A percentile compares a stretch with the other conserved stretches of the same genome.
These are phyloP conservation scores for Podila verticillata DNA, from an alignment of 192 early-diverging fungal species.

Conservation along the genomic window DNA sequence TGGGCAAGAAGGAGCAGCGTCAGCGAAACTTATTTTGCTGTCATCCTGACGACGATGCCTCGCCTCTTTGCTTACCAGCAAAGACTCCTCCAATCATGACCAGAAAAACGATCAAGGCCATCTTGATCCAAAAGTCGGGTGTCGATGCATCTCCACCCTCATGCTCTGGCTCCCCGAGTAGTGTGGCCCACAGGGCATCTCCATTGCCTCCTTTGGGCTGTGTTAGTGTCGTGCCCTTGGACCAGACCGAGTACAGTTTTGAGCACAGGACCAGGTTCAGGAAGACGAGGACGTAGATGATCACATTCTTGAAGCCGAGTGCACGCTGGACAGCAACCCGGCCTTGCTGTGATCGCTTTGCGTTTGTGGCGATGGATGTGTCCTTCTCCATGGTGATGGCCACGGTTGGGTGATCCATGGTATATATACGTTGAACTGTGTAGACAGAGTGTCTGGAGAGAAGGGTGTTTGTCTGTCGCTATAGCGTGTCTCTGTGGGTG, in stretches of 20 bases:
- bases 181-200: neutral
- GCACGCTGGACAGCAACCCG: slow-evolving; percentile 13
- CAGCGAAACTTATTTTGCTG: neutral
- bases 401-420: slow-evolving; percentile 1
- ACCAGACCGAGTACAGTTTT: slow-evolving; percentile 28
- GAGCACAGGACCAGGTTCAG: slow-evolving; percentile 27
- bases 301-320: slow-evolving; percentile 30
- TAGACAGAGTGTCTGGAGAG: too few species aligned
- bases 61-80: too few species aligned
- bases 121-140: slow-evolving; percentile 55
- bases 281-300: slow-evolving; percentile 40
- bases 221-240: neutral
- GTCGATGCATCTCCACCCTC: slow-evolving; percentile 23
- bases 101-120: slow-evolving; percentile 64
- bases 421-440: neutral
- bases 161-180: neutral
- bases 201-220: neutral
- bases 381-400: slow-evolving; percentile 42
- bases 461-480: too few species aligned
- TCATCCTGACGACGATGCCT: neutral
- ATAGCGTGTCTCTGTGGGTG: too few species aligned
- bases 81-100: slow-evolving; percentile 84
- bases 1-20: neutral
- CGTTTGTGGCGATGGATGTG: slow-evolving; percentile 4
- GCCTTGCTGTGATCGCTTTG: slow-evolving; percentile 9